Base-by-base conservation (phyloP, 495 filamentous ascomycete species). In the Hyaloscypha variabilis region DNA sequence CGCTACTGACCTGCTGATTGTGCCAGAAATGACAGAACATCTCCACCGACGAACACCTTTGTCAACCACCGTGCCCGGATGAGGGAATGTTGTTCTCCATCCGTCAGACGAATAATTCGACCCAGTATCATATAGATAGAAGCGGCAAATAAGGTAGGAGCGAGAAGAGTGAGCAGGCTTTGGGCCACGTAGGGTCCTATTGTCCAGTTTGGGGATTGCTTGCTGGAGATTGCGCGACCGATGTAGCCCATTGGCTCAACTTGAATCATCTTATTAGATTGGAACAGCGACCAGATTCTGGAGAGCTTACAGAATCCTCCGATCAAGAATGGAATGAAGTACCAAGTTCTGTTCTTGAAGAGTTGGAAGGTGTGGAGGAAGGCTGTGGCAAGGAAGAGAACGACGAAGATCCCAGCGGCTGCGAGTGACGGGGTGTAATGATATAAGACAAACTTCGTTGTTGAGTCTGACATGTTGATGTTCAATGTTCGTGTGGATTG, bases 241-340 rank as follows among this genome's bases (percentile, higher is more conserved):
- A 78, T 74, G 76, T 81, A 85, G 39, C 81, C 82, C 1, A 75
- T 72, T 2, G 73, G 74, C 63, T 81, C 82, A 42, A 82, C 71
- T 71, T 29, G n/a, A 1, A 28, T 8, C 1, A 50, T 29, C 21
- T 19, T 17, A 19, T 53, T 23, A 49, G 31, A 36, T 4, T 13
- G 6, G 54, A 25, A 17, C 8, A 58, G 25, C 29, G 3, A 8
- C 42, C 23, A 60, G 39, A 49, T 11, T 34, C 30, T 34, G 11
- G 30, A 11, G 5, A 4, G 78, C 81, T 68, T 77, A 88, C 85
- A 85, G n/a, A 81, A 46, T 24, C 83, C 80, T 17, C 86, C 88
- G 21, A 89, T 70, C 6, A 85, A 28, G 25, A 90, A 79, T 0
- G 88, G 81, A 14, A 83, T 81, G 52, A 90, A 85, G 71, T 85